Evolutionary conservation across 805 yeast genomes (phyloP), one percentile per base, ranked within the genome.

Genomic region (Lipomyces yamanashiensis): DNA sequence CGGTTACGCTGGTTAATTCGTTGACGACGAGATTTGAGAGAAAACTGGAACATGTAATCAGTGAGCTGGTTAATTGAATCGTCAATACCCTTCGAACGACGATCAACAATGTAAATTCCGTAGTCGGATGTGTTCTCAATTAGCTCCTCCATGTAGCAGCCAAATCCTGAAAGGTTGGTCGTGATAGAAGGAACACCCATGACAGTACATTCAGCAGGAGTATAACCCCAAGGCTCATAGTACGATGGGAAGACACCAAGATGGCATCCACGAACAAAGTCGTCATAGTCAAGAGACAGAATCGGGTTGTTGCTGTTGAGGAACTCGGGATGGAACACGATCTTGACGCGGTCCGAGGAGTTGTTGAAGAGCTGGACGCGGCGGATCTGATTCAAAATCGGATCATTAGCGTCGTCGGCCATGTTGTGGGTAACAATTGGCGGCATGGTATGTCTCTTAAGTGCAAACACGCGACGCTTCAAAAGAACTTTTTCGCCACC

Each of bases 101-200:
- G 85, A 77, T 93, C 99, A 57, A 93, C 98, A 70, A 93, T 90
- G 78, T 95, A 95, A 73, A 93, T 95, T 74, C 99, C 99, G 74
- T 95, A 95, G 78, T 95, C 98, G 64, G 88, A 84, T 19, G 98
- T 88, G 72, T 90, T 90, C 75, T 93, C 98, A 75, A 93, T 93
- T 68, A 93, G 82, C 76, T 93, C 98, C 78, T 93, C 99, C 98
- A 93, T 93, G 79, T 93, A 93, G 70, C 98, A 96, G 55, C 99
- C 99, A 74, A 93, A 93, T 0, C 99, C 99, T 1, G 97, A 90
- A 64, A 93, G 79, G 75, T 93, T 93, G 48, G 99, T 93, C 10
- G 99, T 93, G 73, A 93, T 90, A 7, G 97, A 90, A 17, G 99
- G 99, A 64, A 95, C 96, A 61, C 99, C 99, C 99, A 93, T 93